phyloP scores from a whole-genome alignment of 1,139 yeast species.

The Yamadazyma dendronema region DNA sequence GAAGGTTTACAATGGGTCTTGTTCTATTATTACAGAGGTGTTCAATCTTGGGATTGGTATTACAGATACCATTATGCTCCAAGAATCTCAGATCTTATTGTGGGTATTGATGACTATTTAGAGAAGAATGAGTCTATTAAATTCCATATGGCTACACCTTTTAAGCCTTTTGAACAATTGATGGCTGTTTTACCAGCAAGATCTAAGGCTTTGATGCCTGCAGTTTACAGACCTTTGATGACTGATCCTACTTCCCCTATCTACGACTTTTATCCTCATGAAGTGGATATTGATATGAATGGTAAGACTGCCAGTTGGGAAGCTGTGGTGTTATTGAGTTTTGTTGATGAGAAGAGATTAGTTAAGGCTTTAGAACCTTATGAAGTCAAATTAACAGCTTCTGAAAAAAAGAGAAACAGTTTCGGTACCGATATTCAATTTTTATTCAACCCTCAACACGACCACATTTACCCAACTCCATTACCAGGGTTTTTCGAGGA shows the following conservation, averaged over 20 bases:
- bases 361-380: slow-evolving; percentile 68
- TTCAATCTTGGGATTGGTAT: slow-evolving; percentile 95
- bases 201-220: slow-evolving; percentile 78
- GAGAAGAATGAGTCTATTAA: slow-evolving; percentile 41
- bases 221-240: slow-evolving; percentile 77
- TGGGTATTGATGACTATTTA: slow-evolving; percentile 60
- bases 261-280: slow-evolving; percentile 84
- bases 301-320: slow-evolving; percentile 98
- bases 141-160: slow-evolving; percentile 75
- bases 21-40: slow-evolving; percentile 84
- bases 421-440: slow-evolving; percentile 71
- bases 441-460: slow-evolving; percentile 73
- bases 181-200: slow-evolving; percentile 98
- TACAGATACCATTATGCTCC: slow-evolving; percentile 89
- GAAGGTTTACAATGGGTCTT: slow-evolving; percentile 97
- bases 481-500: slow-evolving; percentile 76
- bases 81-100: slow-evolving; percentile 77
- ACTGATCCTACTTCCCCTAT: slow-evolving; percentile 88
- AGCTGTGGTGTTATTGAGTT: slow-evolving; percentile 92
- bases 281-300: slow-evolving; percentile 85
- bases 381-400: slow-evolving; percentile 59
- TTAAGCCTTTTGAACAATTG: slow-evolving; percentile 91
- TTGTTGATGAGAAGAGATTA: slow-evolving; percentile 82
- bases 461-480: slow-evolving; percentile 70
- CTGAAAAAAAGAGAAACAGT: slow-evolving; percentile 69